Evolutionary conservation across 2,329 filamentous ascomycete species (phyloP).

Genomic region (Onygenales sp.): DNA sequence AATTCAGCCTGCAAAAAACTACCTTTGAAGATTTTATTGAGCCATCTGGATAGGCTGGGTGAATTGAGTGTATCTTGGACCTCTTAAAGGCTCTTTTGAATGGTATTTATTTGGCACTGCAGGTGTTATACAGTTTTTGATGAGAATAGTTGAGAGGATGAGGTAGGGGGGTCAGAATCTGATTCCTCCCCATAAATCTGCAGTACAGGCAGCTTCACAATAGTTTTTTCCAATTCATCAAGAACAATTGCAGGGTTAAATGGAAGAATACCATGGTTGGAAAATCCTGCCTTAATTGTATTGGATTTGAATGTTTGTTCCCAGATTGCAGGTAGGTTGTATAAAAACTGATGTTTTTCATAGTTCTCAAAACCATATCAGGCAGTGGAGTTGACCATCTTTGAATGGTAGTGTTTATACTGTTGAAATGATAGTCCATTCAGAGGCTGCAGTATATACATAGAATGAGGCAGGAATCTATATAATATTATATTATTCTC

Average conservation of each 20-base stretch:
- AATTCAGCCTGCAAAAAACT: neutral
- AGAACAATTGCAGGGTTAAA: too few relatives aligned
- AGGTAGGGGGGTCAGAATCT: neutral
- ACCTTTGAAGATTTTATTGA: neutral
- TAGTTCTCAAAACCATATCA: too few relatives aligned
- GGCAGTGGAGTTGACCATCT: too few relatives aligned
- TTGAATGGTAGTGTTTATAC: too few relatives aligned
- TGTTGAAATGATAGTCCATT: neutral
- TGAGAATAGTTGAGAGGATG: neutral
- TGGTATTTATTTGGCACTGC: neutral
- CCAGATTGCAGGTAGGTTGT: too few relatives aligned
- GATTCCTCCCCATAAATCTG: too few relatives aligned
- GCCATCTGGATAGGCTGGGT: neutral
- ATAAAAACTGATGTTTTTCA: too few relatives aligned
- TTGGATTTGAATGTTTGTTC: too few relatives aligned
- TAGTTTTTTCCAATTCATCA: too few relatives aligned
- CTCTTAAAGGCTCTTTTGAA: neutral
- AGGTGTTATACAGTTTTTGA: neutral
- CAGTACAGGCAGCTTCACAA: too few relatives aligned
- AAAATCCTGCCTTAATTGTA: too few relatives aligned
- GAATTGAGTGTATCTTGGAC: neutral
- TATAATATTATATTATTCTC: slow-evolving; percentile 5
- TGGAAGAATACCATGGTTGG: too few relatives aligned
- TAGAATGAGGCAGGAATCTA: slow-evolving; percentile 6
- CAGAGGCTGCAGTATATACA: slow-evolving; percentile 3